phyloP scores from a whole-genome alignment of 2,329 filamentous ascomycete genomes.

The Ceratocystis destructans region DNA sequence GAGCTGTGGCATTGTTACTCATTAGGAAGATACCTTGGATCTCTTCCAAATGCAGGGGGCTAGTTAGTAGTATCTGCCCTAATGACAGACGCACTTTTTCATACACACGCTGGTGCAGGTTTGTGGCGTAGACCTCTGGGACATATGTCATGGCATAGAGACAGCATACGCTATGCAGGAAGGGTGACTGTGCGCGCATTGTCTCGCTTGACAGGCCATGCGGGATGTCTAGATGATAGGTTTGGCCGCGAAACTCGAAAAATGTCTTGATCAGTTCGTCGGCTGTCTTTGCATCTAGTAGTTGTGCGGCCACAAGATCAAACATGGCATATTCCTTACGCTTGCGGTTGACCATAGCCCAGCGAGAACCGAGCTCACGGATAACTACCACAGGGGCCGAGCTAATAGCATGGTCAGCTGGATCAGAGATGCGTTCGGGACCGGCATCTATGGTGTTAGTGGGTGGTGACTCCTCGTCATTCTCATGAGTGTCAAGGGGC shows the following conservation, averaged over 20 bases:
- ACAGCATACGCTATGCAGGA: constrained; percentile 30
- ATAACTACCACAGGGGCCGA: constrained; percentile 18
- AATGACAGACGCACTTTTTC: constrained; percentile 29
- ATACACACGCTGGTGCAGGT: constrained; percentile 28
- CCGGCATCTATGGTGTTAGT: constrained; percentile 7
- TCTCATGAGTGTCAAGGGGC: constrained; percentile 8
- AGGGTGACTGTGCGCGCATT: constrained; percentile 27
- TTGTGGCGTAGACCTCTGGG: constrained; percentile 19
- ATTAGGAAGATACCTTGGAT: constrained; percentile 31
- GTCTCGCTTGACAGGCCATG: constrained; percentile 20
- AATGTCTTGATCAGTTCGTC: constrained; percentile 18
- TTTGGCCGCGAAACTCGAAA: constrained; percentile 17
- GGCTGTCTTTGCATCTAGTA: constrained; percentile 16
- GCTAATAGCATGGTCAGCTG: constrained; percentile 17
- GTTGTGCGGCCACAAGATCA: constrained; percentile 8
- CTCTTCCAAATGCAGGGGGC: constrained; percentile 30
- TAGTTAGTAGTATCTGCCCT: constrained; percentile 29
- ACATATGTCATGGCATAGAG: constrained; percentile 29
- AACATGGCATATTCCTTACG: constrained; percentile 19
- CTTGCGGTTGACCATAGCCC: constrained; percentile 18
- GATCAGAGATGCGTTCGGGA: constrained; percentile 17
- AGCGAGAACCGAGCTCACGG: constrained; percentile 16
- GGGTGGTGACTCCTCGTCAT: constrained; percentile 5
- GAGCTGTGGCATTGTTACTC: constrained; percentile 23
- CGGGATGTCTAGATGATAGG: constrained; percentile 17